These are phyloP conservation scores for Kodamaea alishanica DNA, from an alignment of 1,139 yeast genomes.

Conservation along the genomic window DNA sequence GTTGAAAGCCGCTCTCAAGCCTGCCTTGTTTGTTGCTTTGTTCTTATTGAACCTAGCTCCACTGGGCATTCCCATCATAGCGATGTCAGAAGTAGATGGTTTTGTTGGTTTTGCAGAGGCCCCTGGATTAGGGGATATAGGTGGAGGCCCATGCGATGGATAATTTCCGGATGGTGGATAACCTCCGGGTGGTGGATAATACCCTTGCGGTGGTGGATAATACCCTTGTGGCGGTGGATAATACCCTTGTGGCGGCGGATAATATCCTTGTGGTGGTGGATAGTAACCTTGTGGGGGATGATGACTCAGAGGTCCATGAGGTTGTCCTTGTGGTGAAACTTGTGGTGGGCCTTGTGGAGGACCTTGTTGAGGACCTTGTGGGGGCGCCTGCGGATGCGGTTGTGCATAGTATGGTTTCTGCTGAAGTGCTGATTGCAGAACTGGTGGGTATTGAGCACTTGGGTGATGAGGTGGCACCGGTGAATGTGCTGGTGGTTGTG, in stretches of 20 bases:
- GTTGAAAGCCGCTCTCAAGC: conserved; percentile 40
- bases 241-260: conserved; percentile 9
- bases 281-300: conserved; percentile 17
- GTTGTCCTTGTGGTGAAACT: conserved; percentile 8
- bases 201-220: conserved; percentile 10
- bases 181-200: conserved; percentile 4
- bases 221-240: conserved; percentile 5
- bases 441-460: conserved; percentile 9
- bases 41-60: conserved; percentile 36
- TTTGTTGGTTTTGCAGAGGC: conserved; percentile 10
- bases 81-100: conserved; percentile 27
- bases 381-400: conserved; percentile 1
- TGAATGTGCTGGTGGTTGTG: conserved; percentile 2
- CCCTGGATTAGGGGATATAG: background rate
- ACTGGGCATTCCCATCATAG: conserved; percentile 38
- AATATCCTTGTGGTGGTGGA: conserved; percentile 10
- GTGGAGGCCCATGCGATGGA: no score
- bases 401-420: conserved; percentile 4
- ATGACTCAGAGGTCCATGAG: conserved; percentile 2
- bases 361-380: conserved; percentile 6
- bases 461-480: conserved; percentile 6
- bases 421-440: conserved; percentile 8
- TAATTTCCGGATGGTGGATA: conserved; percentile 7
- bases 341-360: conserved; percentile 9
- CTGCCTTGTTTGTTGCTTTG: conserved; percentile 33